Evolutionary conservation across 169 alveolate genomes (phyloP).

Genomic region (Eimeria praecox): DNA sequence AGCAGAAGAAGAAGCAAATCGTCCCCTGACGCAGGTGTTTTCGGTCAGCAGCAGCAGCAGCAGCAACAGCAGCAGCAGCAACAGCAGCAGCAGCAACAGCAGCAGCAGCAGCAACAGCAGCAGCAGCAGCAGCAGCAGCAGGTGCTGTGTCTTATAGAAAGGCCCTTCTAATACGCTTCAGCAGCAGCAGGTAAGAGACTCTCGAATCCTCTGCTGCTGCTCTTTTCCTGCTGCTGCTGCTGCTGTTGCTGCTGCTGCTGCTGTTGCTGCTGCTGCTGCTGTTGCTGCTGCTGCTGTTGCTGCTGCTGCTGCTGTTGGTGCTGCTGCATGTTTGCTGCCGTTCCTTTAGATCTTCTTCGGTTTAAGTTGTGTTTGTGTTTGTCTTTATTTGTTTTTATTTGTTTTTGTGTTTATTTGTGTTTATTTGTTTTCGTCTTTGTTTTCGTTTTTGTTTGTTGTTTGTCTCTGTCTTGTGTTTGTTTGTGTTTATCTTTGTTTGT

Average conservation of each 20-base stretch:
- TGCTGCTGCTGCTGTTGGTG: conserved; percentile 49
- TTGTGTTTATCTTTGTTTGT: no score
- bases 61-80: background rate
- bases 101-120: background rate
- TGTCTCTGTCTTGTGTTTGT: no score
- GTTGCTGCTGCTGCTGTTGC: conserved; percentile 28
- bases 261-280: conserved; percentile 10
- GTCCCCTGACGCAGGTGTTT: no score
- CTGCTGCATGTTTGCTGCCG: conserved; percentile 67
- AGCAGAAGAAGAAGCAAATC: background rate
- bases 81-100: background rate
- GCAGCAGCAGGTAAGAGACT: background rate
- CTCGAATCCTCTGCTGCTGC: background rate
- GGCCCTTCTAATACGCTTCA: background rate
- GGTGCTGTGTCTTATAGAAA: background rate
- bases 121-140: background rate
- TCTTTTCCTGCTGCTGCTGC: background rate
- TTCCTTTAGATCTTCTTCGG: no score
- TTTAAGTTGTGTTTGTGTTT: no score
- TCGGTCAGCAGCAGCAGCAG: background rate
- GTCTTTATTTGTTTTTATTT: no score
- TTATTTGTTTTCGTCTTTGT: no score
- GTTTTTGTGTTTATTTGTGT: no score
- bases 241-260: background rate
- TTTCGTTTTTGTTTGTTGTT: no score